These are phyloP conservation scores for Capsicum rhomboideum DNA, from an alignment of 257 asterid species.

Conservation along the genomic window DNA sequence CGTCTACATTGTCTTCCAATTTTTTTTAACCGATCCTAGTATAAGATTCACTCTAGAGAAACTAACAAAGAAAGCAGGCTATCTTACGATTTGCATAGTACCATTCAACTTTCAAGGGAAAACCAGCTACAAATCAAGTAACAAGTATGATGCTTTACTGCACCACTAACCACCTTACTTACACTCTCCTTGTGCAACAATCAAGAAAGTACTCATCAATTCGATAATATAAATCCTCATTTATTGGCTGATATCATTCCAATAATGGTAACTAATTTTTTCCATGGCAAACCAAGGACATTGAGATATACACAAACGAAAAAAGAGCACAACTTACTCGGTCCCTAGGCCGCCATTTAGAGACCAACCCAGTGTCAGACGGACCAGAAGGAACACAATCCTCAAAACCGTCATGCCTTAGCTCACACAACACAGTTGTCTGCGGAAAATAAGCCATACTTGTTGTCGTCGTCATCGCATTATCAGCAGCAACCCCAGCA, in stretches of 20 bases:
- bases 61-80: not conserved
- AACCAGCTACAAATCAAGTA: not conserved
- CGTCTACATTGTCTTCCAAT: not conserved
- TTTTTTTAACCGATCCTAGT: not conserved
- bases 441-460: conserved; percentile 91
- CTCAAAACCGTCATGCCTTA: conserved; percentile 90
- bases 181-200: not conserved
- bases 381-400: conserved; percentile 74
- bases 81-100: not conserved
- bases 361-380: conserved; percentile 78
- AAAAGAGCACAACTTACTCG: conserved; percentile 43
- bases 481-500: not conserved
- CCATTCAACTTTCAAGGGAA: not conserved
- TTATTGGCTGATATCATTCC: not conserved
- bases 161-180: not conserved
- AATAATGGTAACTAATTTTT: not conserved
- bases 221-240: not conserved
- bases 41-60: not conserved
- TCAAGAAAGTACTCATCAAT: not conserved
- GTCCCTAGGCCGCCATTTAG: conserved; percentile 93
- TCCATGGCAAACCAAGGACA: not conserved
- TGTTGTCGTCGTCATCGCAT: conserved; percentile 55
- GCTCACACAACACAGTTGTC: conserved; percentile 81
- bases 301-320: not conserved
- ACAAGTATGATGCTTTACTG: not conserved